Evolutionary conservation across 2,329 filamentous ascomycete genomes (phyloP), one percentile per base, ranked within the genome.

Genomic region (Boeremia exigua): DNA sequence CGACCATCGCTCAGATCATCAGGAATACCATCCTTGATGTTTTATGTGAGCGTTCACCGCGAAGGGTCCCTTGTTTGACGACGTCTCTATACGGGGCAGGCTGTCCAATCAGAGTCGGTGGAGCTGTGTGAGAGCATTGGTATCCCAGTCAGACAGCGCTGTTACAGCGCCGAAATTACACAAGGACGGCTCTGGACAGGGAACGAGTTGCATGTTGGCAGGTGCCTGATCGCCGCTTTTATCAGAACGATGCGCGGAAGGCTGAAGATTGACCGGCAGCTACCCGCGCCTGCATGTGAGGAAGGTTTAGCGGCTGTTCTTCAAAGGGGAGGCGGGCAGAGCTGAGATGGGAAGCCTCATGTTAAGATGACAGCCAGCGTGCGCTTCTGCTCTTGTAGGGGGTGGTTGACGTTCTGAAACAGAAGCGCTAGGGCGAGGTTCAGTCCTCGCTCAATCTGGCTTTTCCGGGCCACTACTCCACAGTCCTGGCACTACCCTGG

Each of bases 21-120:
- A 51, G 39, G 43, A 27, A 47, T 14, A 39, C 38, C 42, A 34
- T 42, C 39, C 39, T 34, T 30, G 36, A 49, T 50, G 50, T 52
- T 48, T 55, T 47, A 58, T 60, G 59, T 55, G 56, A 54, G 53
- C 42, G 42, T 56, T 50, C 53, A 43, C 47, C 12, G 30, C 30
- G 15, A 30, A 37, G 53, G 29, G 36, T 30, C 32, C 47, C 53
- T 36, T 56, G 53, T 56, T 48, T 48, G 44, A 52, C 25, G 47
- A 59, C 46, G 58, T 60, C 58, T 56, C 47, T 43, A 40, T 32
- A 49, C 44, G 54, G 51, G 56, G 39, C 53, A 37, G 27, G 8
- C 36, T 34, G 42, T 50, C 65, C 63, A 67, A 67, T 68, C 33
- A 55, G 38, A 23, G 25, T 19, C 14, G 15, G 34, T 29, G 34